Evolutionary conservation across 2,329 filamentous ascomycete genomes (phyloP).

Genomic region (Colletotrichum sansevieriae): DNA sequence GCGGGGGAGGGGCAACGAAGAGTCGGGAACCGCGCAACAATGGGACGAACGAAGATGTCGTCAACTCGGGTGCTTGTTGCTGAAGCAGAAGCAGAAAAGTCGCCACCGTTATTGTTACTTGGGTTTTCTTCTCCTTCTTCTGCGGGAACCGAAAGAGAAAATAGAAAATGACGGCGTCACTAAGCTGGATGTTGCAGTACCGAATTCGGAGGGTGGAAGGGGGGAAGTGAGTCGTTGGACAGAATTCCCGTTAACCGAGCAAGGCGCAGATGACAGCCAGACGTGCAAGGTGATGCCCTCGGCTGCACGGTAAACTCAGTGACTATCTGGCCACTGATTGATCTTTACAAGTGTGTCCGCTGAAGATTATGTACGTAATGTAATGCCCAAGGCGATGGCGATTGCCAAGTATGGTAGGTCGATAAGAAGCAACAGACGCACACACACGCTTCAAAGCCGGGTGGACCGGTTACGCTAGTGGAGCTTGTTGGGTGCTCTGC

Average conservation of each 20-base stretch:
- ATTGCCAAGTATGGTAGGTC: conserved; percentile 35
- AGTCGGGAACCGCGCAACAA: background rate
- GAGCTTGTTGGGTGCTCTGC: conserved; percentile 20
- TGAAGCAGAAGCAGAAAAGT: too few relatives aligned
- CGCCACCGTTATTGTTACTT: too few relatives aligned
- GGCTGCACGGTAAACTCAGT: conserved; percentile 1
- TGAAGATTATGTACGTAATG: conserved; percentile 31
- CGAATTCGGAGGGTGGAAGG: conserved; percentile 18
- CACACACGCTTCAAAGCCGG: too few relatives aligned
- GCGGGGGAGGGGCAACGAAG: background rate
- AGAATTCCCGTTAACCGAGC: background rate
- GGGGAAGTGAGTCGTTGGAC: background rate
- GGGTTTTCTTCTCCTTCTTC: too few relatives aligned
- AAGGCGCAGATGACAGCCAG: conserved; percentile 4
- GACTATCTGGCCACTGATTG: background rate
- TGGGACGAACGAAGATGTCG: background rate
- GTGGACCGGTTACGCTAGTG: conserved; percentile 30
- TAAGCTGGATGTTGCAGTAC: background rate
- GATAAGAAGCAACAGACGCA: conserved; percentile 16
- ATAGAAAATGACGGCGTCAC: conserved; percentile 5
- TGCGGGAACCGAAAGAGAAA: background rate
- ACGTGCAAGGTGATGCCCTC: background rate
- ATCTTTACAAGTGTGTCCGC: background rate
- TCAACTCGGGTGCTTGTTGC: background rate
- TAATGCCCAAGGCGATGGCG: conserved; percentile 27